Evolutionary conservation across 2,329 filamentous ascomycete species (phyloP), one percentile per base, ranked within the genome.

Genomic region (Karstenula rhodostoma): DNA sequence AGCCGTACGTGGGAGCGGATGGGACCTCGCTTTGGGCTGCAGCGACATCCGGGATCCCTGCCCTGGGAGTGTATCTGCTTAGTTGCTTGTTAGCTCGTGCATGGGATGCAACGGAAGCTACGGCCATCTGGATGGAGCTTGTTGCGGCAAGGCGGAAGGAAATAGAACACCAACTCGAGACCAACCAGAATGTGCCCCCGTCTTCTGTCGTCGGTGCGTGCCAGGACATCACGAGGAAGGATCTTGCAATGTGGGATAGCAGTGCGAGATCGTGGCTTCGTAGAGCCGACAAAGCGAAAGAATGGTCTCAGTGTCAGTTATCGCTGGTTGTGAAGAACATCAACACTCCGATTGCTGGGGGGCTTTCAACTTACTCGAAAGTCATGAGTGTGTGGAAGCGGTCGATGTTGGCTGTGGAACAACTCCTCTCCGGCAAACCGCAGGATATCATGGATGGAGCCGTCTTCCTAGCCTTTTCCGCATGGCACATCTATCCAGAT

Each of bases 61-160:
- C 75, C 0, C 65, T 80, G 1, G 64, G 66, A 3, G 62, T 73
- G 0, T 70, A 79, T 55, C 64, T 80, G 0, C 74, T 80, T 0
- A 75, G 72, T 2, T 80, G 77, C 60, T 77, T 79, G 68, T 61
- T 80, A 2, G 75, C 76, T 0, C 62, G 74, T 0, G 68, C 76
- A 1, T 79, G 68, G 62, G 55, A 35, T 3, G 22, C 42, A 8
- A n/a, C 61, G 1, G 69, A 78, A 58, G 75, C 77, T 1, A 72
- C 62, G 3, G 69, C 76, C 0, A 64, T 79, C 1, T 80, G 77
- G 77, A 63, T 67, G 0, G 72, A 80, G 53, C 29, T 79, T 6
- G 62, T 79, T 12, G 23, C 63, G 40, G 57, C 67, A 9, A 40
- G 57, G 8, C 23, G 57, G 12, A 47, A 52, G 9, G 43, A 67